Evolutionary conservation across 2,329 filamentous ascomycete species (phyloP), one percentile per base, ranked within the genome.

Genomic region (Colletotrichum sp.): DNA sequence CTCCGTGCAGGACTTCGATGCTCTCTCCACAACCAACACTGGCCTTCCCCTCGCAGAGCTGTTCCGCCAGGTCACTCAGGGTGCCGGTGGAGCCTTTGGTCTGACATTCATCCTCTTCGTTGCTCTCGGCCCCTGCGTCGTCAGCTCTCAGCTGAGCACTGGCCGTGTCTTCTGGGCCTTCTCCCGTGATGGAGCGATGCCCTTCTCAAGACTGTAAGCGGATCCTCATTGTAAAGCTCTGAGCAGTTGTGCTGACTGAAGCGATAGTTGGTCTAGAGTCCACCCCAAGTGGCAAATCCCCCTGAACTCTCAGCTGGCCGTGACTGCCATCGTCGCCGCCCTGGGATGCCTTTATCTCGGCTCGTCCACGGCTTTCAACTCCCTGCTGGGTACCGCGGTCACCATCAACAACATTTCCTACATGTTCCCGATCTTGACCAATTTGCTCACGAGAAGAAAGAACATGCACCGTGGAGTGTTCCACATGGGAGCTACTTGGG

Each of bases 351-450:
- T 89, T 6, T 88, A 88, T 69, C 84, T 88, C 15, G 86, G 85
- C 19, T 86, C 84, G 3, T 83, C 82, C 2, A 86, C 86, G 1
- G 87, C 87, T 15, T 88, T 88, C 80, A 88, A 87, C 79, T 84
- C 84, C n/a, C 81, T 86, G 12, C 80, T 86, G 3, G 82, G 83
- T 9, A 83, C 82, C 25, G 83, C 82, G 25, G 82, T 86, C 32
- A 87, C 86, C 16, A 85, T 88, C 62, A 87, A 87, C 76, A 87
- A 88, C 70, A 81, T 87, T 15, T 86, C 87, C 0, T 89, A 87
- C 77, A 79, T 87, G 59, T 82, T 88, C 19, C 87, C 87, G 1
- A 87, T 90, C 44, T 63, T 86, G 5, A 86, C 87, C 1, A 88
- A 89, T 69, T 80, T 86, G 30, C 80, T 87, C 13, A 84, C 83